Base-by-base conservation (phyloP, 2,329 filamentous ascomycete species). In the Madurella fahalii region DNA sequence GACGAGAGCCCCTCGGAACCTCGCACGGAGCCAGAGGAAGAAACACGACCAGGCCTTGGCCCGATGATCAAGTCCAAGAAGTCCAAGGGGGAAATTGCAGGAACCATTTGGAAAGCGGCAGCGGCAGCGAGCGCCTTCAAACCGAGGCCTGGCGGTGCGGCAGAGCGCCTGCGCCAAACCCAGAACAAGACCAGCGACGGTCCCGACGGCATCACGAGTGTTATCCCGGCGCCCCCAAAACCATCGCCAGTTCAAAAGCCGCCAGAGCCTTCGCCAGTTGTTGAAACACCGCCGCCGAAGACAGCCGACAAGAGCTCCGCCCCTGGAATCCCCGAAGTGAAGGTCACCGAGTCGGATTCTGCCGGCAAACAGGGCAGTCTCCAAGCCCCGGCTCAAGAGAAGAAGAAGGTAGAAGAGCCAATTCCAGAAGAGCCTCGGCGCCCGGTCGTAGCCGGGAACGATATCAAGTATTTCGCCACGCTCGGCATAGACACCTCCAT, bases 1-100 rank as follows among this genome's bases (percentile, higher is more conserved):
- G 55, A 37, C 2, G 63, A 62, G 5, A 60, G 68, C 7, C 62
- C 68, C 17, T 55, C 66, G 2, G 65, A 65, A 13, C 64, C 69
- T 4, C 64, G 69, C 1, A 53, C 62, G 5, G 67, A 68, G 5
- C 58, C 64, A 37, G 74, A 77, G 50, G 77, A 78, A 3, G 76
- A 79, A 2, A 65, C 58, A 7, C 74, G 89, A n/a, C 90, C 90
- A 16, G 91, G 90, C 1, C 78, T 95, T 7, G 90, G 90, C 0
- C 90, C 91, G 2, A 96, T 96, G 92, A 87, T 96, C 64, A 93
- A 90, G 71, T 83, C 86, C 59, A 90, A 89, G 67, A 83, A 81
- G 58, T 86, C 84, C 1, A 84, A 81, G 58, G 80, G 77, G n/a
- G 86, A 94, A 53, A 78, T 94, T 63, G 89, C 89, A 17, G 86